Evolutionary conservation across 2,329 filamentous ascomycete genomes (phyloP).

Genomic region (Coniochaeta hoffmannii): DNA sequence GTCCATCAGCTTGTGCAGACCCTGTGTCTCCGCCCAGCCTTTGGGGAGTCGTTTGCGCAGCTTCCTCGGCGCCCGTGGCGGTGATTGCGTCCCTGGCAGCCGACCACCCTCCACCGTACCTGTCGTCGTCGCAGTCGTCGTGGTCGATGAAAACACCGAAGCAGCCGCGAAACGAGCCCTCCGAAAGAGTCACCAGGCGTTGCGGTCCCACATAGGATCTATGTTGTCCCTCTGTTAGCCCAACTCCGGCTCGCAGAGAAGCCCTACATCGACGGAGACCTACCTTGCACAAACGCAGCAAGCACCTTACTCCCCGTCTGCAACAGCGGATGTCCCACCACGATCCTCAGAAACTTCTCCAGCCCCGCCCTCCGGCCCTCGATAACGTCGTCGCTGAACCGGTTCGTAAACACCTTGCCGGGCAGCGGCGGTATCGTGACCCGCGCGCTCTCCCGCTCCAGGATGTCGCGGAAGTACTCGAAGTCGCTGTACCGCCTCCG

Average conservation of each 20-base stretch:
- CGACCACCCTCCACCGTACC: neutral
- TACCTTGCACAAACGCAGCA: constrained; percentile 93
- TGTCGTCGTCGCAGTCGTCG: neutral
- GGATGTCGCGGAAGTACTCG: constrained; percentile 96
- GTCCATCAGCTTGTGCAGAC: constrained; percentile 16
- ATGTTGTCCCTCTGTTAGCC: no score
- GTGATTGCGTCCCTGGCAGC: constrained; percentile 8
- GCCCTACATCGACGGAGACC: no score
- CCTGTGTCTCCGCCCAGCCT: constrained; percentile 19
- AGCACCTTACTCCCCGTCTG: constrained; percentile 97
- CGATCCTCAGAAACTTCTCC: constrained; percentile 94
- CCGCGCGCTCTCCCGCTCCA: constrained; percentile 88
- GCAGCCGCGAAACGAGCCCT: constrained; percentile 22
- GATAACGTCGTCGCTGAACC: constrained; percentile 97
- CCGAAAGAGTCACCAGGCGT: constrained; percentile 63
- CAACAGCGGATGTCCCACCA: constrained; percentile 89
- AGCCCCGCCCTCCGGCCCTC: constrained; percentile 86
- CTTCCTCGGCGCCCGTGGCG: constrained; percentile 28
- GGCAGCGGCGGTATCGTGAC: constrained; percentile 94
- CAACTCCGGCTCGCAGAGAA: no score
- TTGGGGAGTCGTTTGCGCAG: constrained; percentile 32
- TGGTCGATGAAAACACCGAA: constrained; percentile 7
- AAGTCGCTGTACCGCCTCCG: constrained; percentile 96
- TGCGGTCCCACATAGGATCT: constrained; percentile 88
- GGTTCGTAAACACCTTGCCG: constrained; percentile 95